Percentiles rank a stretch among this genome's conserved stretches.
Conservation (phyloP, 2,329 filamentous ascomycete genomes). For the Aspergillus sp. region DNA sequence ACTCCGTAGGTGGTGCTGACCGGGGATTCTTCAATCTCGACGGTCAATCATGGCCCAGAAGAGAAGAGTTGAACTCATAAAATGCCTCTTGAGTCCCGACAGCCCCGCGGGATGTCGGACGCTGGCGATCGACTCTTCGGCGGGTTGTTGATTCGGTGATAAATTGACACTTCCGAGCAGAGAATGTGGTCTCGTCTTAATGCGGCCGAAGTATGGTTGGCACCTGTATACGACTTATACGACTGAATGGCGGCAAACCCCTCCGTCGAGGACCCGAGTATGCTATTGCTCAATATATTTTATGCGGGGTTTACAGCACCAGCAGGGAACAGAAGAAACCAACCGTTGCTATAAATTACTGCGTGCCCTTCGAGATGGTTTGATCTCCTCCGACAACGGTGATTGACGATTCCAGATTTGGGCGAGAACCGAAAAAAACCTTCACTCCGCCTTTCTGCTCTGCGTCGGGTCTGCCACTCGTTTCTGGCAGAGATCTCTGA, state of each 20-base stretch:
- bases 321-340: neutral
- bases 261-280: conserved; percentile 5
- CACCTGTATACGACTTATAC: neutral
- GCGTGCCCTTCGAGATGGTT: neutral
- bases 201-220: neutral
- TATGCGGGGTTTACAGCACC: neutral
- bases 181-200: neutral
- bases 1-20: neutral
- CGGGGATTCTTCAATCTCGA: neutral
- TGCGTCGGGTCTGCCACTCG: neutral
- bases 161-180: neutral
- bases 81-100: neutral
- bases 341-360: neutral
- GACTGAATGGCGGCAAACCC: neutral
- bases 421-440: conserved; percentile 1
- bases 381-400: conserved; percentile 3
- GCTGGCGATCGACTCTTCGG: neutral
- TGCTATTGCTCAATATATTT: neutral
- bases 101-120: neutral
- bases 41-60: neutral
- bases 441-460: neutral
- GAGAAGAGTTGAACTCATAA: neutral
- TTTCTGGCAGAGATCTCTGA: neutral
- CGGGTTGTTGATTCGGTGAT: neutral
- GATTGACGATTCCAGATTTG: neutral